phyloP scores from a whole-genome alignment of 83 land plant genomes.

The Larix sibirica region DNA sequence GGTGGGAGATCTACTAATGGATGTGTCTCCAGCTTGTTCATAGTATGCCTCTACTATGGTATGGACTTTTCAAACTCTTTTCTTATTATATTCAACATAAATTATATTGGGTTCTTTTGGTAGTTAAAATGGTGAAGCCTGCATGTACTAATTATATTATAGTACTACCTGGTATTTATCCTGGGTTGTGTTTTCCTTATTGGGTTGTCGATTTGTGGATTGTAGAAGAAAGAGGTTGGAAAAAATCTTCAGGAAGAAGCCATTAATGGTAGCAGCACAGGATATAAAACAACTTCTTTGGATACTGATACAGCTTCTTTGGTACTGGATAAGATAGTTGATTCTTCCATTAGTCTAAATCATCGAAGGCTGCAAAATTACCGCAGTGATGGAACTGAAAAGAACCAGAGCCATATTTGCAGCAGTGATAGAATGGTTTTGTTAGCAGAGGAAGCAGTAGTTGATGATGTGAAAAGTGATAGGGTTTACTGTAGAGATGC shows the following conservation, averaged over 20 bases:
- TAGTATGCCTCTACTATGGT: background rate
- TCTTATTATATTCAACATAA: no score
- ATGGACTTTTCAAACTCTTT: background rate
- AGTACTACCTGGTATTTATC: background rate
- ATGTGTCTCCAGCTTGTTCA: background rate
- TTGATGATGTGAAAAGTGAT: conserved; percentile 1
- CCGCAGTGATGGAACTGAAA: background rate
- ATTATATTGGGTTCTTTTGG: background rate
- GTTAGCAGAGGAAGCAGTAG: background rate
- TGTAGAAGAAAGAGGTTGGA: background rate
- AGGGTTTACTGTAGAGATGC: background rate
- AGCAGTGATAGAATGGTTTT: background rate
- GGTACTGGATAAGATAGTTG: no score
- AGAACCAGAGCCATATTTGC: background rate
- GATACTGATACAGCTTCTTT: no score
- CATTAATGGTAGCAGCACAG: background rate
- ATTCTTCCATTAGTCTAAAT: background rate
- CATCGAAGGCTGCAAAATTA: background rate
- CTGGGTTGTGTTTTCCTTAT: background rate
- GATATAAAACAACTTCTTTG: no score
- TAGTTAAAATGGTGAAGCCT: background rate
- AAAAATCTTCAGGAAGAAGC: background rate
- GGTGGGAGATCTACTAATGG: background rate
- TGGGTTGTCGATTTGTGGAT: background rate
- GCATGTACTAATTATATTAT: background rate